These are phyloP conservation scores for Cryphonectria carpinicola DNA, from an alignment of 2,329 filamentous ascomycete genomes.

Conservation along the genomic window DNA sequence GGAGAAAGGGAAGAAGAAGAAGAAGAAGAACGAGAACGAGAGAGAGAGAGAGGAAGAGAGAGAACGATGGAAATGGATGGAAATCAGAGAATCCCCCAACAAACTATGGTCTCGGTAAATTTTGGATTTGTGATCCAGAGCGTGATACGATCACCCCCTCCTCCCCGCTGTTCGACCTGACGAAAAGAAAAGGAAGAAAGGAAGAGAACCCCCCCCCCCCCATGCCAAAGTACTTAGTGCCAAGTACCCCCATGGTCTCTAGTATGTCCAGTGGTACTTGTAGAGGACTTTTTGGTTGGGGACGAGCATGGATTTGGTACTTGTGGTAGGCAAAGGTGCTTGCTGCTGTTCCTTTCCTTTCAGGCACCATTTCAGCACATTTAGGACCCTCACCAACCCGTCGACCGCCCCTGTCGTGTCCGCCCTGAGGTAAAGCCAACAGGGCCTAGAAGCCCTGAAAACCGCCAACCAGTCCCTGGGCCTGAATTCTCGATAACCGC, in stretches of 20 bases:
- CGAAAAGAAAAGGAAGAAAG: too few species aligned
- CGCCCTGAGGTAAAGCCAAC: background rate
- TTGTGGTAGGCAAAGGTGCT: background rate
- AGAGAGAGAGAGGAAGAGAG: background rate
- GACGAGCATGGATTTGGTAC: background rate
- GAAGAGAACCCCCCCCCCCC: too few species aligned
- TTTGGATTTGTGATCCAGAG: slow-evolving; percentile 8
- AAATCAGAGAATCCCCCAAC: background rate
- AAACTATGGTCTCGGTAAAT: background rate
- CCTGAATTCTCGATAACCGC: background rate
- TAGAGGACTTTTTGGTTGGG: background rate
- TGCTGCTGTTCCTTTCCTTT: background rate
- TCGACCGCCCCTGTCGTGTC: background rate
- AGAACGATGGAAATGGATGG: slow-evolving; percentile 4
- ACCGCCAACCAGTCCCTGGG: background rate
- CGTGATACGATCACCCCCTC: background rate
- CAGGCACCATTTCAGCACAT: slow-evolving; percentile 6
- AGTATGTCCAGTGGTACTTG: background rate
- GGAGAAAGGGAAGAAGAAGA: background rate
- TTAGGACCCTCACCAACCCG: background rate
- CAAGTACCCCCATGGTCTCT: background rate
- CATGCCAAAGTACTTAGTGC: background rate
- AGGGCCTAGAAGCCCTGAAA: background rate
- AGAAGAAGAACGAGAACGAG: background rate
- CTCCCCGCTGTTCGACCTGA: background rate